phyloP scores from a whole-genome alignment of 2,329 filamentous ascomycete species.

The Alternaria angustiovoidea region DNA sequence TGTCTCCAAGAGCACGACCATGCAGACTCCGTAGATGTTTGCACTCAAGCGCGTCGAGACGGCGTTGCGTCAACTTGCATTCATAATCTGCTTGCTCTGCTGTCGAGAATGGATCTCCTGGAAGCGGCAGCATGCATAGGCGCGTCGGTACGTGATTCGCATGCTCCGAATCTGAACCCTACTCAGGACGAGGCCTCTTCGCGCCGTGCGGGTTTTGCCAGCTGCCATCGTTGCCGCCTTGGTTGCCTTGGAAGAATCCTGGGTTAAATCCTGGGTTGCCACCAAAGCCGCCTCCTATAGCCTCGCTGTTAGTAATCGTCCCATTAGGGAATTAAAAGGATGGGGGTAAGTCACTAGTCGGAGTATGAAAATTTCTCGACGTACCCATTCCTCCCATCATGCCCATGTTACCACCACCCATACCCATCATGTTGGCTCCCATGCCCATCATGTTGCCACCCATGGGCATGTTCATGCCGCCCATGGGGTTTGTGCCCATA shows the following conservation, averaged over 20 bases:
- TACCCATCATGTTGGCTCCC: constrained; percentile 48
- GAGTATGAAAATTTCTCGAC: constrained; percentile 19
- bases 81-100: background rate
- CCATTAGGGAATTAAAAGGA: background rate
- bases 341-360: constrained; percentile 6
- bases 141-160: background rate
- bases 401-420: constrained; percentile 41
- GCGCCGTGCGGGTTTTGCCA: constrained; percentile 80
- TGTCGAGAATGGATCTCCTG: background rate
- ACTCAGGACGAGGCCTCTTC: constrained; percentile 80
- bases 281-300: constrained; percentile 62
- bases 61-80: background rate
- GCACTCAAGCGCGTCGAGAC: constrained; percentile 1
- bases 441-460: constrained; percentile 51
- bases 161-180: constrained; percentile 15
- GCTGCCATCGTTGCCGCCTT: constrained; percentile 64
- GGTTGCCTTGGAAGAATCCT: constrained; percentile 69
- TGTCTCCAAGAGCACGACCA: background rate
- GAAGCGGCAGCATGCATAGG: background rate
- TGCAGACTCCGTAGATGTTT: background rate
- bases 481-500: constrained; percentile 49
- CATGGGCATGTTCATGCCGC: constrained; percentile 51
- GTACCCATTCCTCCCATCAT: constrained; percentile 48
- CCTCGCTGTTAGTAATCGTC: constrained; percentile 17
- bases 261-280: constrained; percentile 75